phyloP scores from a whole-genome alignment of 108 stramenopile genomes.

The Nitzschia inconspicua region DNA sequence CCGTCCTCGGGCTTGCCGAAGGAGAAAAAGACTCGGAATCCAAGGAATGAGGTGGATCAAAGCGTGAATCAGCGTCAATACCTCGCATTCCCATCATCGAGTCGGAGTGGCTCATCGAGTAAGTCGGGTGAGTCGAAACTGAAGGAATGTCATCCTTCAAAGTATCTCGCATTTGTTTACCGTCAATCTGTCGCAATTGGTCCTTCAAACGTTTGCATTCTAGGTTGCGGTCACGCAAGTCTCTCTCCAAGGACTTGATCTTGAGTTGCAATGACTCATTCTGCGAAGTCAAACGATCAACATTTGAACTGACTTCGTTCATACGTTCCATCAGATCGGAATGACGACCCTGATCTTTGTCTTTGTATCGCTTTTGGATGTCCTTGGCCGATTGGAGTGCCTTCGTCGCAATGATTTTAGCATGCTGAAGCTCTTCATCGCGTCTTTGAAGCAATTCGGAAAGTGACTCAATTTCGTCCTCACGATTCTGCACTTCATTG shows the following conservation, averaged over 20 bases:
- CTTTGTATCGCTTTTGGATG: conserved; percentile 42
- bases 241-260: conserved; percentile 33
- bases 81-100: no score
- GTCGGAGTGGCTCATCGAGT: background rate
- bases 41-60: background rate
- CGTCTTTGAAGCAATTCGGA: conserved; percentile 35
- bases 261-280: conserved; percentile 40
- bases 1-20: background rate
- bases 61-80: background rate
- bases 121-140: conserved; percentile 6
- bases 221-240: conserved; percentile 32
- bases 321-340: conserved; percentile 25
- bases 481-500: conserved; percentile 48
- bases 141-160: conserved; percentile 12
- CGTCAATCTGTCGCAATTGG: conserved; percentile 31
- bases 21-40: conserved; percentile 20
- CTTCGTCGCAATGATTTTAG: conserved; percentile 57
- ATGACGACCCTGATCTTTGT: conserved; percentile 18
- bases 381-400: conserved; percentile 53
- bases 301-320: conserved; percentile 31
- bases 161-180: conserved; percentile 11
- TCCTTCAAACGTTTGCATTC: conserved; percentile 40
- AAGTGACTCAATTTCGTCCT: conserved; percentile 51
- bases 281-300: conserved; percentile 32
- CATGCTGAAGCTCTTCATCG: conserved; percentile 58